Conservation (phyloP, 495 filamentous ascomycete genomes). For the Xylaria intraflava region DNA sequence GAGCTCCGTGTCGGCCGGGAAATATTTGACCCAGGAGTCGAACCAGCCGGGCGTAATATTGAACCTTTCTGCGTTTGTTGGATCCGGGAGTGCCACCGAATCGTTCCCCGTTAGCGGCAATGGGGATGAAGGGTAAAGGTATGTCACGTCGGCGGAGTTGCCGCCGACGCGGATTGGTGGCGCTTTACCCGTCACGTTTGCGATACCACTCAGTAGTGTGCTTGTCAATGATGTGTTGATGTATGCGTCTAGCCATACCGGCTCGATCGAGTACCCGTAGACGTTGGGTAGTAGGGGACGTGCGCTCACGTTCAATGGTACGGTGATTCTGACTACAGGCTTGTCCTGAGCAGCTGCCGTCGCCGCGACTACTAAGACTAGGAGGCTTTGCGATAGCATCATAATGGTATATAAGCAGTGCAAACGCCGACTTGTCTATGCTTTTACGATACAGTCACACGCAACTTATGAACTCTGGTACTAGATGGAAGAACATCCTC, state of each 20-base stretch:
- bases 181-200: slow-evolving; percentile 18
- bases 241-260: slow-evolving; percentile 25
- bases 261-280: slow-evolving; percentile 27
- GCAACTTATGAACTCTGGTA: too few relatives aligned
- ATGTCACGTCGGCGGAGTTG: slow-evolving; percentile 27
- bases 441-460: not conserved
- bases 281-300: slow-evolving; percentile 17
- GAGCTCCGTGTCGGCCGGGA: slow-evolving; percentile 21
- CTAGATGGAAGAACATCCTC: too few relatives aligned
- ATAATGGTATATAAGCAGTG: not conserved
- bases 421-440: not conserved
- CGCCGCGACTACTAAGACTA: slow-evolving; percentile 13
- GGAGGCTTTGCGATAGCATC: not conserved
- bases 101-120: slow-evolving; percentile 15
- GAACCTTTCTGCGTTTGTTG: slow-evolving; percentile 11
- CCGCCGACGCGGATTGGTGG: slow-evolving; percentile 25
- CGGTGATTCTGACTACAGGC: slow-evolving; percentile 2
- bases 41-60: slow-evolving; percentile 25
- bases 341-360: slow-evolving; percentile 10
- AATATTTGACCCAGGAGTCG: slow-evolving; percentile 23
- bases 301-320: slow-evolving; percentile 13
- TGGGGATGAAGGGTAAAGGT: slow-evolving; percentile 12
- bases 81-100: slow-evolving; percentile 17
- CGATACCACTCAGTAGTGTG: slow-evolving; percentile 18
- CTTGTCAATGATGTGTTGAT: slow-evolving; percentile 20